A percentile compares a stretch with the other conserved stretches of the same genome.
Evolutionary conservation across 2,329 filamentous ascomycete species (phyloP).

Genomic region (Mollisia scopiformis): DNA sequence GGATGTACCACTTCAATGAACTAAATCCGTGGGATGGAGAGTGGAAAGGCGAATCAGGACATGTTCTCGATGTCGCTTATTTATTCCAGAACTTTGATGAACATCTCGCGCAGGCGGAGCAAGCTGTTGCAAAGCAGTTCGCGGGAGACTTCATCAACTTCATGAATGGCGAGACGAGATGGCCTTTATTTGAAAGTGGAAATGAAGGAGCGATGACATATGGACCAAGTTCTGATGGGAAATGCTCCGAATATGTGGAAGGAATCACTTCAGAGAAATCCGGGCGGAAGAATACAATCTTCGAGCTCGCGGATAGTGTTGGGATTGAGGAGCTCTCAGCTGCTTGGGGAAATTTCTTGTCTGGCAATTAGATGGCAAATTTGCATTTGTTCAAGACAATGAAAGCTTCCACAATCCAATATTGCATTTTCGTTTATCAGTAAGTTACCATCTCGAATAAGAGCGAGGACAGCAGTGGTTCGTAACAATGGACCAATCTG

Average conservation of each 20-base stretch:
- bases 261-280: background rate
- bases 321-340: constrained; percentile 6
- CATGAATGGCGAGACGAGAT: constrained; percentile 40
- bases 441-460: too few relatives aligned
- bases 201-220: constrained; percentile 8
- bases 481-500: too few relatives aligned
- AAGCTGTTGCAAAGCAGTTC: constrained; percentile 36
- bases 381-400: too few relatives aligned
- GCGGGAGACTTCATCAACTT: constrained; percentile 44
- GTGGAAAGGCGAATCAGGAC: constrained; percentile 42
- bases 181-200: constrained; percentile 14
- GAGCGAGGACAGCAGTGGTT: too few relatives aligned
- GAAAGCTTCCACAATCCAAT: too few relatives aligned
- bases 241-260: constrained; percentile 6
- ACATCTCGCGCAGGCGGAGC: constrained; percentile 38
- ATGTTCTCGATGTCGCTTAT: constrained; percentile 49
- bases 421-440: too few relatives aligned
- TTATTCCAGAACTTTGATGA: constrained; percentile 51
- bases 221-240: constrained; percentile 11
- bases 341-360: constrained; percentile 11
- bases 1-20: constrained; percentile 50
- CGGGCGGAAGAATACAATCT: constrained; percentile 12
- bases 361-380: constrained; percentile 3
- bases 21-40: constrained; percentile 49
- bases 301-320: constrained; percentile 7